Evolutionary conservation across 106 monocot genomes (phyloP).

Genomic region (Apostasia shenzhenica): DNA sequence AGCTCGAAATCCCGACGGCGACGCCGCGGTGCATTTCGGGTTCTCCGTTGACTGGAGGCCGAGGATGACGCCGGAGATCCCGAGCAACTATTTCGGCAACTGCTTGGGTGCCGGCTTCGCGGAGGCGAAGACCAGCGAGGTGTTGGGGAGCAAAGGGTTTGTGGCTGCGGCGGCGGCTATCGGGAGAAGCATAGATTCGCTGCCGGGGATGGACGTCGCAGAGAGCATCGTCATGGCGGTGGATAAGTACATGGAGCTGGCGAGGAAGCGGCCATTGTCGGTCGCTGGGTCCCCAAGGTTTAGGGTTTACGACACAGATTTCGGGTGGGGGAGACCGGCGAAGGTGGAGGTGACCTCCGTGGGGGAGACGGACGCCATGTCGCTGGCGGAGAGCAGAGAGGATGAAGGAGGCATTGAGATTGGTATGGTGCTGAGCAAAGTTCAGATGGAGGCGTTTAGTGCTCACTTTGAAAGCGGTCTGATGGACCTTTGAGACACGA

Average conservation of each 20-base stretch:
- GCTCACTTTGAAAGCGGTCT: slow-evolving; percentile 6
- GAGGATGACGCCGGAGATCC: slow-evolving; percentile 18
- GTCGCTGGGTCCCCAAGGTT: slow-evolving; percentile 20
- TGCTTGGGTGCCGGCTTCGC: slow-evolving; percentile 13
- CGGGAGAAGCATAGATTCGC: slow-evolving; percentile 1
- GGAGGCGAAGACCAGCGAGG: slow-evolving; percentile 1
- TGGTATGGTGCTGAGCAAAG: slow-evolving; percentile 32
- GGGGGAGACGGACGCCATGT: slow-evolving; percentile 27
- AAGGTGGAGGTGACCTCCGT: slow-evolving; percentile 24
- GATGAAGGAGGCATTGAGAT: slow-evolving; percentile 46
- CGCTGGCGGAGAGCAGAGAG: slow-evolving; percentile 37
- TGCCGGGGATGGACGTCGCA: background rate
- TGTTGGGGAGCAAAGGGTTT: slow-evolving; percentile 10
- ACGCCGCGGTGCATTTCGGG: background rate
- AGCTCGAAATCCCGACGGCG: background rate
- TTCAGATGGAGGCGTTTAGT: slow-evolving; percentile 38
- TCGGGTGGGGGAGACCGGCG: slow-evolving; percentile 15
- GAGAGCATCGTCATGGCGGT: background rate
- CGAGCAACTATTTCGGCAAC: slow-evolving; percentile 28
- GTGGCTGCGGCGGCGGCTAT: slow-evolving; percentile 4
- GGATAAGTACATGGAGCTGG: background rate
- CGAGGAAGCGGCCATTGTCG: background rate
- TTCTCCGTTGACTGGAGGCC: slow-evolving; percentile 11
- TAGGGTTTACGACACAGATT: slow-evolving; percentile 19
- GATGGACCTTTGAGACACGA: too few relatives aligned